Base-by-base conservation (phyloP, 2,329 filamentous ascomycete species). In the Penicillium sp. region DNA sequence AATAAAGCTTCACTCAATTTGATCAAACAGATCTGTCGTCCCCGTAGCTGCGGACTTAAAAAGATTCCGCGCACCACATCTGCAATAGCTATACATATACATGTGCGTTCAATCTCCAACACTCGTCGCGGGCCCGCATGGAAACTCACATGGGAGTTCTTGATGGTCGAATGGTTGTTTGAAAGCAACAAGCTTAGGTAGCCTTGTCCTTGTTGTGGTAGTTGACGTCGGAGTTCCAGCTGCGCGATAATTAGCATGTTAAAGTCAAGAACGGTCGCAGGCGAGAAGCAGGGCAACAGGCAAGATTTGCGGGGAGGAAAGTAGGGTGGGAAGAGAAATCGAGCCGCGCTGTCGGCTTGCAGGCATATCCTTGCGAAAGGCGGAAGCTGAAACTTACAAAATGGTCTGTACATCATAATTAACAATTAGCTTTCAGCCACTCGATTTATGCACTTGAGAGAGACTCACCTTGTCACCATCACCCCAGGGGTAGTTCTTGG, bases 181-280 rank as follows among this genome's bases (percentile, higher is more conserved):
- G 39, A 18, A 18, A 27, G 35, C 24, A 27, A 42, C 33, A 6
- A 11, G 37, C 59, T 68, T 69, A 73, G 51, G 65, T 67, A 41
- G 65, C 59, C 81, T 88, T 89, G 77, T 94, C 85, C 77, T 86
- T 86, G 79, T 95, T 90, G 84, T 97, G 90, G 79, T 95, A 91
- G 84, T 97, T 97, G 78, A 96, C 90, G 50, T 78, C 80, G 59
- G 84, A 78, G 76, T 97, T 97, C 93, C 93, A 98, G 86, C 86
- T 89, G 63, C 56, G 55, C 45, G 7, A 18, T 32, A 45, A 51
- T 62, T 56, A 61, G 58, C 49, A 40, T 11, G 9, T 29, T 18
- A n/a, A n/a, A 18, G 3, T 27, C 33, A 32, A 8, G 8, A 32
- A 32, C 7, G 29, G 29, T 32, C 29, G 11, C 29, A 32, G 11